Evolutionary conservation across 495 filamentous ascomycete species (phyloP).

Genomic region (Xeromyces bisporus): DNA sequence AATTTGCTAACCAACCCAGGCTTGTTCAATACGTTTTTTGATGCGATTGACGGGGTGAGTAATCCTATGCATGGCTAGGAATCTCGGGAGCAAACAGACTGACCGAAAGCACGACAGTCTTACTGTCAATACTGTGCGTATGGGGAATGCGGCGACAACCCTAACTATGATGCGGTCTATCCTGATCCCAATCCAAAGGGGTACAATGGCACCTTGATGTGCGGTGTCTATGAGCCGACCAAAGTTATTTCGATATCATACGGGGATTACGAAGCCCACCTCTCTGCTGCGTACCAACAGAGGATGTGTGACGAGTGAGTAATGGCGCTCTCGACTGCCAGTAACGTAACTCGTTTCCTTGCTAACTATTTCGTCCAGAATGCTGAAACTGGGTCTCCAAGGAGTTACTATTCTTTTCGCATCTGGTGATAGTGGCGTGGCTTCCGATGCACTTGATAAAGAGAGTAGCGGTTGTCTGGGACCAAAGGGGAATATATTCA

Average conservation of each 20-base stretch:
- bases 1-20: constrained; percentile 21
- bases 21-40: constrained; percentile 34
- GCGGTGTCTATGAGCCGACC: constrained; percentile 24
- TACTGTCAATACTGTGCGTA: constrained; percentile 9
- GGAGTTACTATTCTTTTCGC: constrained; percentile 24
- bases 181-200: constrained; percentile 26
- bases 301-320: constrained; percentile 24
- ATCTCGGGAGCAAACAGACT: too few species aligned
- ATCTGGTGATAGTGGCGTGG: constrained; percentile 26
- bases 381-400: constrained; percentile 27
- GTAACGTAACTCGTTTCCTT: not conserved
- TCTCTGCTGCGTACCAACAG: constrained; percentile 18
- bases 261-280: constrained; percentile 19
- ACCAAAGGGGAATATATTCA: constrained; percentile 1
- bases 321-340: too few species aligned
- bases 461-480: constrained; percentile 4
- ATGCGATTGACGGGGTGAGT: constrained; percentile 36
- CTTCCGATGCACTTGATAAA: too few species aligned
- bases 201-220: constrained; percentile 22
- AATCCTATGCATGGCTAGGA: too few species aligned
- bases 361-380: not conserved
- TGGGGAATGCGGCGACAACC: constrained; percentile 4
- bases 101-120: too few species aligned
- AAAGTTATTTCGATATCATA: constrained; percentile 33
- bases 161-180: constrained; percentile 11